Percentiles rank a stretch among this genome's conserved stretches.
Evolutionary conservation across 345 rosid genomes (phyloP).

Genomic region (Gossypium anomalum): DNA sequence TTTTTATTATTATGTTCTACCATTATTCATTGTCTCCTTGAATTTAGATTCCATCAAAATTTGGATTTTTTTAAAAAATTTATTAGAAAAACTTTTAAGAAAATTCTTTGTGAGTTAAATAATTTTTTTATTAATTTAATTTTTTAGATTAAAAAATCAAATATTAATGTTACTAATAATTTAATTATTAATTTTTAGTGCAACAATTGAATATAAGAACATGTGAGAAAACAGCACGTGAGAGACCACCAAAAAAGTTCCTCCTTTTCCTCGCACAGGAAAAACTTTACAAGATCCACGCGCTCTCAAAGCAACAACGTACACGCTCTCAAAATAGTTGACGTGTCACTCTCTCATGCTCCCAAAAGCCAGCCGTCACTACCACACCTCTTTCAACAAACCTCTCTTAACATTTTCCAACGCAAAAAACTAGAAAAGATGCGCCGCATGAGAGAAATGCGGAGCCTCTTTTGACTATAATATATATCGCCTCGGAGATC

Average conservation of each 20-base stretch:
- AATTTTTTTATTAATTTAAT: too few species aligned
- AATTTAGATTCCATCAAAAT: too few species aligned
- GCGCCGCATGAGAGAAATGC: conserved; percentile 12
- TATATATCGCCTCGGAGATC: conserved; percentile 12
- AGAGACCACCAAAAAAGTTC: background rate
- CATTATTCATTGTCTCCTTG: too few species aligned
- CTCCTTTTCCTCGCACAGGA: background rate
- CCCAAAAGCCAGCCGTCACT: conserved; percentile 20
- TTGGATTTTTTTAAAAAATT: fast-evolving
- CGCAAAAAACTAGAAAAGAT: background rate
- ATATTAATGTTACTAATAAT: too few species aligned
- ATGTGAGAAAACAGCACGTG: too few species aligned
- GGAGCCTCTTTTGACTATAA: conserved; percentile 1
- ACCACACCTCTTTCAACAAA: background rate
- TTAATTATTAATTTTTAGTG: too few species aligned
- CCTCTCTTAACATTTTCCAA: background rate
- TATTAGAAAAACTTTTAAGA: fast-evolving
- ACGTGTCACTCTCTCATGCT: background rate
- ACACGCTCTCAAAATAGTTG: conserved; percentile 2
- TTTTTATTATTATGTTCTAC: too few species aligned
- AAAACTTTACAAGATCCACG: background rate
- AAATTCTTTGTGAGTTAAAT: too few species aligned
- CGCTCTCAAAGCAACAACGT: background rate
- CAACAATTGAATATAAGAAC: too few species aligned
- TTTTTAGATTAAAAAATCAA: too few species aligned